phyloP scores from a whole-genome alignment of 2,329 filamentous ascomycete species.

The Diplodia sapinea region DNA sequence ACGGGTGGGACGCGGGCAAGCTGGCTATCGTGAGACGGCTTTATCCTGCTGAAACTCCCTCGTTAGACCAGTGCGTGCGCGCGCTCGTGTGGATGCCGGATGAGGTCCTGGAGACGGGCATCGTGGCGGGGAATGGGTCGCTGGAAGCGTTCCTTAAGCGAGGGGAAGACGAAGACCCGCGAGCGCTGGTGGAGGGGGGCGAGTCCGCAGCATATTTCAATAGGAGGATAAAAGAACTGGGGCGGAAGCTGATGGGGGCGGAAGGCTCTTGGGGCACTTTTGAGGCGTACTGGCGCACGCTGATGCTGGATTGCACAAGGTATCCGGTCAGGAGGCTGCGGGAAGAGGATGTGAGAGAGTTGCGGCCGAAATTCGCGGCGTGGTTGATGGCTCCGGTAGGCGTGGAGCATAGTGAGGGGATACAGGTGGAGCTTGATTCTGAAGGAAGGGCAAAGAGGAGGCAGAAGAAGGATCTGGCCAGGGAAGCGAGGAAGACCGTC shows the following conservation, averaged over 20 bases:
- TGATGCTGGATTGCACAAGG: slow-evolving; percentile 1
- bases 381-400: background rate
- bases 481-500: background rate
- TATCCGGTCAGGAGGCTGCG: slow-evolving; percentile 38
- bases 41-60: no score
- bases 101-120: background rate
- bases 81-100: background rate
- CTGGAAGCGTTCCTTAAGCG: background rate
- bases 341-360: slow-evolving; percentile 44
- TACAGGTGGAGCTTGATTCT: background rate
- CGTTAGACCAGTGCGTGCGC: background rate
- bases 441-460: background rate
- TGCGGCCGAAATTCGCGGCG: slow-evolving; percentile 39
- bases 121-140: background rate
- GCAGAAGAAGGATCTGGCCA: background rate
- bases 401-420: background rate
- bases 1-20: background rate
- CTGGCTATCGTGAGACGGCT: background rate
- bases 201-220: background rate
- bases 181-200: background rate
- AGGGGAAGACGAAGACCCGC: background rate
- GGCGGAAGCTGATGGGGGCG: background rate
- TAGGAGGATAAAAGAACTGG: background rate
- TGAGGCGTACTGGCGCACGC: slow-evolving; percentile 23
- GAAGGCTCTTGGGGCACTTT: background rate